Evolutionary conservation across 106 monocot genomes (phyloP).

Genomic region (Dioscorea zingiberensis): DNA sequence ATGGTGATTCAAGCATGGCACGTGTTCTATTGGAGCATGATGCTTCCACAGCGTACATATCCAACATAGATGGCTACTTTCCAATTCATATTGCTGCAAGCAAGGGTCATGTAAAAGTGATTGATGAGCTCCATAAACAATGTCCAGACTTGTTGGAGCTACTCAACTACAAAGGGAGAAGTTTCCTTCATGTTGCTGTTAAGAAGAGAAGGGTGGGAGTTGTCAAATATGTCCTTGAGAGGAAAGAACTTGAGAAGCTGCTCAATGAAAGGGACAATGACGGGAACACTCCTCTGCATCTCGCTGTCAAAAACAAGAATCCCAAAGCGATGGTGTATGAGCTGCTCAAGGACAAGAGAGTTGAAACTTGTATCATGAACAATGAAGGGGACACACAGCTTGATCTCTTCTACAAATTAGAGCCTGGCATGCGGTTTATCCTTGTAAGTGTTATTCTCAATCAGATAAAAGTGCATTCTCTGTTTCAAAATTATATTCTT

Average conservation of each 20-base stretch:
- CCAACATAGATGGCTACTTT: conserved; percentile 23
- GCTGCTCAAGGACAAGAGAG: no score
- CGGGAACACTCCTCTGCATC: neutral
- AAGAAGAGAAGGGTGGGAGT: conserved; percentile 7
- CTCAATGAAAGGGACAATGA: neutral
- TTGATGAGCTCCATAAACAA: conserved; percentile 5
- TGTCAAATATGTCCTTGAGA: neutral
- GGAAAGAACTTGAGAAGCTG: neutral
- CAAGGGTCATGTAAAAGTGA: conserved; percentile 22
- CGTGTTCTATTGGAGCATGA: conserved; percentile 16
- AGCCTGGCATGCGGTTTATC: no score
- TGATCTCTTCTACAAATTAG: no score
- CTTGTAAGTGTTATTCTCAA: no score
- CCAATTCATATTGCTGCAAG: conserved; percentile 39
- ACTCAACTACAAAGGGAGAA: conserved; percentile 23
- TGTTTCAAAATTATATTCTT: no score
- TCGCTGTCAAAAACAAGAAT: neutral
- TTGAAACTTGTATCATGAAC: no score
- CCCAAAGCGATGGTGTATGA: no score
- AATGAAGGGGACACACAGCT: no score
- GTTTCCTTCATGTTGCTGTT: conserved; percentile 45
- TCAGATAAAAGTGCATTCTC: no score
- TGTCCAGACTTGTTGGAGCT: conserved; percentile 35
- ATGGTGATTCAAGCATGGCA: conserved; percentile 19
- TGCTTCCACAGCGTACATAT: conserved; percentile 15